phyloP scores from a whole-genome alignment of 371 early-diverging fungal genomes.

The Mucor velutinosus region DNA sequence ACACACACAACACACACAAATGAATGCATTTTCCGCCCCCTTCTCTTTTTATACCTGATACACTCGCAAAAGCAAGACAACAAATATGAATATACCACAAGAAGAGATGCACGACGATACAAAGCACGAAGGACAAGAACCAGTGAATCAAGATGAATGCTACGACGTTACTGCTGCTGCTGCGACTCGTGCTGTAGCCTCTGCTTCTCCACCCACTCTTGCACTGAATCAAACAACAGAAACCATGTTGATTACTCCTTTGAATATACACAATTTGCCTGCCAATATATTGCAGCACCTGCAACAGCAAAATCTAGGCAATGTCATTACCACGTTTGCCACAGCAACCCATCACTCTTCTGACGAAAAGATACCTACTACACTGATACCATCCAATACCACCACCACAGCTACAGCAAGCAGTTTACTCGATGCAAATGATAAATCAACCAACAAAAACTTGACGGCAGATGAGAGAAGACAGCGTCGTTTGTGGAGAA shows the following conservation, averaged over 20 bases:
- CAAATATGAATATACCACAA: neutral
- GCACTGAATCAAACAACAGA: neutral
- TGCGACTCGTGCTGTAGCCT: neutral
- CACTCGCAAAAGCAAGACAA: neutral
- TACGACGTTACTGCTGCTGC: neutral
- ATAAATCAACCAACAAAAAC: neutral
- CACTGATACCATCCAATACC: neutral
- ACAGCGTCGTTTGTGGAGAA: constrained; percentile 72
- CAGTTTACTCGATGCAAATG: neutral
- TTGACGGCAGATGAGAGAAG: constrained; percentile 67
- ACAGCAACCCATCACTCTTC: no score
- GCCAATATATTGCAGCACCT: constrained; percentile 2
- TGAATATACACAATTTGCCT: neutral
- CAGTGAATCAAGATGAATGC: neutral
- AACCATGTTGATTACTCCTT: neutral
- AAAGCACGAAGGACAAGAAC: neutral
- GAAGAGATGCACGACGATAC: neutral
- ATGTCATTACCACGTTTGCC: constrained; percentile 4
- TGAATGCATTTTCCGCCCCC: neutral
- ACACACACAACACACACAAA: no score
- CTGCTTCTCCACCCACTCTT: neutral
- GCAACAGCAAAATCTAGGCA: constrained; percentile 6
- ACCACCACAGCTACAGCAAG: neutral
- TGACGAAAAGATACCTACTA: neutral
- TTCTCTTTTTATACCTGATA: neutral